Evolutionary conservation across 2,329 filamentous ascomycete species (phyloP).

Genomic region (Aureobasidium sp.): DNA sequence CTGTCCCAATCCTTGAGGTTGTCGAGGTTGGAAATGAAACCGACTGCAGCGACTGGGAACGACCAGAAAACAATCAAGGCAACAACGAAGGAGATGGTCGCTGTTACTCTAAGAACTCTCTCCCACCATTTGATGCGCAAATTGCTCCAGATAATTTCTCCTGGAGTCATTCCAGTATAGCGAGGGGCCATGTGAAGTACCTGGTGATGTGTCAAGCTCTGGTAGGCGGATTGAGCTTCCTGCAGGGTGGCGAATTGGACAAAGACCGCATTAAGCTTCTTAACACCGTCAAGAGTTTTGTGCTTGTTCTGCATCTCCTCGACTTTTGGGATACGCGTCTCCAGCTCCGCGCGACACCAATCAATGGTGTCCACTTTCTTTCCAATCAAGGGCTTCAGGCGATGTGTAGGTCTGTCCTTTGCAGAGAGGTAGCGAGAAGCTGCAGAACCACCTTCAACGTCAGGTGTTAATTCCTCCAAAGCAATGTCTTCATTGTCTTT

Average conservation of each 20-base stretch:
- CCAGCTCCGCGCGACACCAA: slow-evolving; percentile 74
- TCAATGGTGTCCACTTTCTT: slow-evolving; percentile 93
- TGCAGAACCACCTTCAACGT: slow-evolving; percentile 62
- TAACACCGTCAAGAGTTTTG: slow-evolving; percentile 50
- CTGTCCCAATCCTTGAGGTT: slow-evolving; percentile 40
- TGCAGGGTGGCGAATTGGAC: slow-evolving; percentile 80
- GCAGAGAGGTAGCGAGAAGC: slow-evolving; percentile 67
- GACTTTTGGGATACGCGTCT: slow-evolving; percentile 65
- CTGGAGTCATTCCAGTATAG: slow-evolving; percentile 73
- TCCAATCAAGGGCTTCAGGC: slow-evolving; percentile 62
- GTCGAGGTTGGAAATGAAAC: slow-evolving; percentile 76
- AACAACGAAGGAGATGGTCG: slow-evolving; percentile 63
- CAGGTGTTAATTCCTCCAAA: slow-evolving; percentile 45
- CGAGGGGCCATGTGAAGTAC: slow-evolving; percentile 81
- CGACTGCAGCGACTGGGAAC: slow-evolving; percentile 68
- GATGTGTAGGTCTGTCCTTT: slow-evolving; percentile 71
- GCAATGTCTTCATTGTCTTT: slow-evolving; percentile 53
- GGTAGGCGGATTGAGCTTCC: slow-evolving; percentile 79
- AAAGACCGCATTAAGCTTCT: slow-evolving; percentile 71
- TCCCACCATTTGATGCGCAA: slow-evolving; percentile 62
- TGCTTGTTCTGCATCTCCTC: slow-evolving; percentile 62
- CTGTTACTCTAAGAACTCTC: slow-evolving; percentile 63
- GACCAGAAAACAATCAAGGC: slow-evolving; percentile 84
- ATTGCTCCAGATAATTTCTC: slow-evolving; percentile 82
- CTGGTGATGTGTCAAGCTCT: slow-evolving; percentile 80